Evolutionary conservation across 768 basidiomycete genomes (phyloP).

Genomic region (Naganishia onofrii): DNA sequence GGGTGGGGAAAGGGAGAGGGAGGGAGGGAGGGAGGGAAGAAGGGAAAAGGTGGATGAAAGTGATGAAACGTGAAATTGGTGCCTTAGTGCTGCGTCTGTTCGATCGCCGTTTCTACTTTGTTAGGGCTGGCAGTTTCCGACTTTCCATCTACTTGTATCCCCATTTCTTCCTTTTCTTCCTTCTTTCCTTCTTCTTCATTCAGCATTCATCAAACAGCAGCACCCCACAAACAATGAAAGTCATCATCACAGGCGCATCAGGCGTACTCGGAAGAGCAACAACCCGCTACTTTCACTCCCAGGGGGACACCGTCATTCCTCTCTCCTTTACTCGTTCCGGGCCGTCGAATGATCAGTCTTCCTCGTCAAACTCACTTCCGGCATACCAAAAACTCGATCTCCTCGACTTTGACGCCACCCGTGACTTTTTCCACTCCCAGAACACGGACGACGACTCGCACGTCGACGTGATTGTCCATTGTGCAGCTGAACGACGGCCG

Average conservation of each 20-base stretch:
- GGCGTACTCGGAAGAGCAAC: conserved; percentile 85
- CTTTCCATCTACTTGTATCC: too few relatives aligned
- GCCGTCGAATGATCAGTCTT: conserved; percentile 48
- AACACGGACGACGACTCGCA: conserved; percentile 67
- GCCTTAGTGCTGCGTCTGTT: background rate
- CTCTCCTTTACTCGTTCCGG: conserved; percentile 70
- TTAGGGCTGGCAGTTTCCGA: too few relatives aligned
- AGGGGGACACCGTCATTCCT: conserved; percentile 59
- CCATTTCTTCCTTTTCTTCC: background rate
- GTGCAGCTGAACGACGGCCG: conserved; percentile 88
- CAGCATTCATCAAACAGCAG: too few relatives aligned
- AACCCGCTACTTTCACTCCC: conserved; percentile 61
- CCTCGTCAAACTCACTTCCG: conserved; percentile 59
- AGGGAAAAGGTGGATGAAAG: too few relatives aligned
- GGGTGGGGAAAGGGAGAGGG: too few relatives aligned
- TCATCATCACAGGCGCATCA: conserved; percentile 59
- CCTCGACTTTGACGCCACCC: conserved; percentile 60
- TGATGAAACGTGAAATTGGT: background rate
- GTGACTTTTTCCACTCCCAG: conserved; percentile 60
- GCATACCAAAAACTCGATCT: conserved; percentile 64
- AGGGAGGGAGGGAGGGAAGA: background rate
- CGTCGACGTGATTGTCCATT: conserved; percentile 74
- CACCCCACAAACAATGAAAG: too few relatives aligned
- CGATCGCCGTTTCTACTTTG: background rate
- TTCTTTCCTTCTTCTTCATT: too few relatives aligned